Base-by-base conservation (phyloP, 805 yeast species). In the Myxozyma mucilagina region DNA sequence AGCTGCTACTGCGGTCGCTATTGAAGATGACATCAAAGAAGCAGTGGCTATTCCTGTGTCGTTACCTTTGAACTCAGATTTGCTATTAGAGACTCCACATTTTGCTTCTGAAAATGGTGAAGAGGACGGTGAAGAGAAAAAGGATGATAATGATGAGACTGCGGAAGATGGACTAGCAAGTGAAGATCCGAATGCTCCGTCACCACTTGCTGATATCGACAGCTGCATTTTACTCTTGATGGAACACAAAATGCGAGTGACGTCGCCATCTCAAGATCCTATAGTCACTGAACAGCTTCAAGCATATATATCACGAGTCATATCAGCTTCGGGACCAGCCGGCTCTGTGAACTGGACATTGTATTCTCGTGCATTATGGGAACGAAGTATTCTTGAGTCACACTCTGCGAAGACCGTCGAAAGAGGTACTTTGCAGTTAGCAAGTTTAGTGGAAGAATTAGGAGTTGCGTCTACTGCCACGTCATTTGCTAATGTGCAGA, bases 371-470 rank as follows among this genome's bases (percentile, higher is more conserved):
- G 88, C 96, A 0, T 76, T 94, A 47, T 94, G 97, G 97, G 89
- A 87, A 70, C 83, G 98, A 72, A 90, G 97, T 7, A 69, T 89
- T 20, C 77, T 92, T 41, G 99, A 94, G 72, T 83, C 96, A 0
- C 80, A 81, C 53, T 86, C 85, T 66, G 84, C 96, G 0, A 86
- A 88, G 71, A 93, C 97, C 1, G 87, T 93, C 29, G 98, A 94
- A 75, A 82, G 99, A 72, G 98, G 98, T 53, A 85, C 92, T 4
- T 78, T 94, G 54, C 99, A 94, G 74, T 86, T 94, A 87, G 93
- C 92, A 57, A 86, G 96, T 2, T 77, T 94, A 47, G 94, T 92
- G 32, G 97, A 91, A 70, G 97, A 92, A 72, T 78, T 90, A 31
- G 96, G 93, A 1, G 80, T 86, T 59, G 82, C 53, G 3, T 41